A percentile compares a stretch with the other conserved stretches of the same genome.
Evolutionary conservation across 2,329 filamentous ascomycete species (phyloP).

Genomic region (Hymenoscyphus scutula): DNA sequence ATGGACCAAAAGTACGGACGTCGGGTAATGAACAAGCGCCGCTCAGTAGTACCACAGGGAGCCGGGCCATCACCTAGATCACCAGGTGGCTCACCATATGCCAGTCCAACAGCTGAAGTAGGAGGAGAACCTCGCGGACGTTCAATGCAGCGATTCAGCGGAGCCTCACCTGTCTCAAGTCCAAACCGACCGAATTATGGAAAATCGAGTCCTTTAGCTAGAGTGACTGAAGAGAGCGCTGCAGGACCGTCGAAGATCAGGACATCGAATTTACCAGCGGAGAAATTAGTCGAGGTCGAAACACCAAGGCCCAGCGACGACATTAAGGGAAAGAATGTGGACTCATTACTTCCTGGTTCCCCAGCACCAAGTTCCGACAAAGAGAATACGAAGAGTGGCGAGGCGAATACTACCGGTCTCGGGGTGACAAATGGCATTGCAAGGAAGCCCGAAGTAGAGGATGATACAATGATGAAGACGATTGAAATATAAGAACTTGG

Average conservation of each 20-base stretch:
- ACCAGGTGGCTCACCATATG: constrained; percentile 60
- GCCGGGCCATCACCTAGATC: constrained; percentile 38
- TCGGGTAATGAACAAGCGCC: constrained; percentile 47
- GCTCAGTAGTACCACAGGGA: constrained; percentile 39
- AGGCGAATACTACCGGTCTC: constrained; percentile 18
- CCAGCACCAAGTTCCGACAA: constrained; percentile 31
- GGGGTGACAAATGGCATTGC: constrained; percentile 28
- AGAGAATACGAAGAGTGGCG: constrained; percentile 30
- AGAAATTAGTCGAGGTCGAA: constrained; percentile 38
- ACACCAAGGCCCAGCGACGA: constrained; percentile 36
- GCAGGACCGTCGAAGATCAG: constrained; percentile 27
- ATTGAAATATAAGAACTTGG: constrained; percentile 35
- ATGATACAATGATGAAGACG: constrained; percentile 38
- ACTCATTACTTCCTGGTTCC: constrained; percentile 30
- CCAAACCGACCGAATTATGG: constrained; percentile 64
- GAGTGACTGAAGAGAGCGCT: constrained; percentile 66
- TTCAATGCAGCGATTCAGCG: constrained; percentile 67
- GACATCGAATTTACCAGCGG: constrained; percentile 27
- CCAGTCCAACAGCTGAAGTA: constrained; percentile 59
- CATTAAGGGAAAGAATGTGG: constrained; percentile 28
- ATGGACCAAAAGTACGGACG: constrained; percentile 91
- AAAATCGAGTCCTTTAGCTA: constrained; percentile 69
- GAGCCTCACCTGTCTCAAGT: constrained; percentile 60
- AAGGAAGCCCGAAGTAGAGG: constrained; percentile 35
- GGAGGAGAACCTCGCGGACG: constrained; percentile 62